Evolutionary conservation across 352 stramenopile genomes (phyloP), one percentile per base, ranked within the genome.

Genomic region (Phytopythium oedochilum): DNA sequence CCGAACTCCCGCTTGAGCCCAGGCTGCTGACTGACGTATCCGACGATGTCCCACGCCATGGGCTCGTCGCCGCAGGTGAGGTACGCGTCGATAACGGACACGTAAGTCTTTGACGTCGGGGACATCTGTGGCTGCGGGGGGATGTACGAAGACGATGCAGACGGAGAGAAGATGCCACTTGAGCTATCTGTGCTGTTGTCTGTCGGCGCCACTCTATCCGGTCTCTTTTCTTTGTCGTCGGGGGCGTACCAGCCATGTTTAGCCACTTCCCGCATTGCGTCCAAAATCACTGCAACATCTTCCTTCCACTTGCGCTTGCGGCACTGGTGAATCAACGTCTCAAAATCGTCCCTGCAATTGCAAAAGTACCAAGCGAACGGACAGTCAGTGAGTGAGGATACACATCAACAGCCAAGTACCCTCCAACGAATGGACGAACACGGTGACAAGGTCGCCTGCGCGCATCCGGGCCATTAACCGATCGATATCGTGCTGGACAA

Each of bases 301-400:
- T 92, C 73, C 39, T 87, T 89, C 82, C 82, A 92, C 53, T 92
- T 92, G 7, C 82, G 70, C 60, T 92, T 92, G 14, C 82, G 79
- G 52, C 82, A 92, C 44, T 92, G 82, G 31, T 92, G 82, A 36
- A 92, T 85, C 17, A 92, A 63, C 28, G 82, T 92, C 61, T 92
- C 82, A 45, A 89, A 92, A 54, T 92, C 82, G 49, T 84, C 85
- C 18, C 82, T 92, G 57, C 15, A 36, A 49, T 51, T 49, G 2
- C 22, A n/a, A 17, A 47, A 31, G 8, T 18, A 57, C 53, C 12
- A 57, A 34, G 12, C 25, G 44, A 44, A 23, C 25, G 0, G 0
- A 12, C 18, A 17, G 17, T 26, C 17, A 1, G 43, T 32, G 54
- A n/a, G 42, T 48, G 5, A 39, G 10, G 28, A 17, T 14, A 39